Evolutionary conservation across 305 asterid genomes (phyloP).

Genomic region (Fraxinus velutina): DNA sequence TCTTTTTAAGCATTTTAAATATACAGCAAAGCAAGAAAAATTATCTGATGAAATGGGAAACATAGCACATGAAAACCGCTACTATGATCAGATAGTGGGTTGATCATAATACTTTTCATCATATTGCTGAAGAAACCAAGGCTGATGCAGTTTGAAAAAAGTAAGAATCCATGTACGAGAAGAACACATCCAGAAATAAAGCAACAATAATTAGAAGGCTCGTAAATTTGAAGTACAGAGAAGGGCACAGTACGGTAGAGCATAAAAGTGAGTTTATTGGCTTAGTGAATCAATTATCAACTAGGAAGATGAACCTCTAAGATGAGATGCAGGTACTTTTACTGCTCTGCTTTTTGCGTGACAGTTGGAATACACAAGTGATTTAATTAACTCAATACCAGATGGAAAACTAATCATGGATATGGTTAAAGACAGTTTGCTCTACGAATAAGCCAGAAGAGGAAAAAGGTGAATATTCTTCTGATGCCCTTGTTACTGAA

Average conservation of each 20-base stretch:
- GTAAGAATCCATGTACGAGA: neutral
- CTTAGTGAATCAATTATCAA: neutral
- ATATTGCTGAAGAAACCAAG: neutral
- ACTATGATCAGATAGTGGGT: neutral
- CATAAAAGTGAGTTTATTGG: neutral
- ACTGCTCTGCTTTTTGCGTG: neutral
- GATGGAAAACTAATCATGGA: neutral
- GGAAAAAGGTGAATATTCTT: neutral
- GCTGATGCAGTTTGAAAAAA: neutral
- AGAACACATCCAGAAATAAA: neutral
- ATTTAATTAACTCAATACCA: neutral
- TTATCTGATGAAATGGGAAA: neutral
- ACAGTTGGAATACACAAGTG: neutral
- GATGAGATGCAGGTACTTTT: neutral
- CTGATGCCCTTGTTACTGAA: neutral
- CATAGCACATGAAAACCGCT: neutral
- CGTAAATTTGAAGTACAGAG: neutral
- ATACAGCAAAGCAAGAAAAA: neutral
- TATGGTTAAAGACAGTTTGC: neutral
- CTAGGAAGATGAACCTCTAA: neutral
- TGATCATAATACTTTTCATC: neutral
- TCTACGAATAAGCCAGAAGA: neutral
- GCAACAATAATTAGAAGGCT: neutral
- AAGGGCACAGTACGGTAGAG: neutral
- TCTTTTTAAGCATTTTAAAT: neutral